These are phyloP conservation scores for Suillus variegatus DNA, from an alignment of 768 basidiomycete species.

Conservation along the genomic window DNA sequence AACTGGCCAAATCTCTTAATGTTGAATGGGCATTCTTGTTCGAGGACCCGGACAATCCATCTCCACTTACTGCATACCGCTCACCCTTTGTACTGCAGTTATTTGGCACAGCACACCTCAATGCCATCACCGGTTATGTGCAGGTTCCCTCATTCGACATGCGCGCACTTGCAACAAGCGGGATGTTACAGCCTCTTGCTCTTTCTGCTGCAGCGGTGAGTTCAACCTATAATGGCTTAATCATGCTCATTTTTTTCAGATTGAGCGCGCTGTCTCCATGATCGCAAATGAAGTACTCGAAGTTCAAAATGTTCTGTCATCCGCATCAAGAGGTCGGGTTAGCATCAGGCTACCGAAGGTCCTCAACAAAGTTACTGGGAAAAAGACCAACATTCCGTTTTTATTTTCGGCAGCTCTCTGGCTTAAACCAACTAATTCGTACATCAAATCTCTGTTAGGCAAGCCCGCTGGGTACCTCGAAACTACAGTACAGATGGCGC, in stretches of 20 bases:
- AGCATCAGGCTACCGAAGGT: conserved; percentile 1
- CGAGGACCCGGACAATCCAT: neutral
- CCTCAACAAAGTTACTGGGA: conserved; percentile 3
- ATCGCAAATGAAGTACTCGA: neutral
- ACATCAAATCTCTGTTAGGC: neutral
- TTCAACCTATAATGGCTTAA: no score
- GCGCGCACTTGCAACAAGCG: conserved; percentile 7
- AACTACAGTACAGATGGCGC: neutral
- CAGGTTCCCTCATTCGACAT: conserved; percentile 38
- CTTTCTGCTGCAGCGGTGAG: neutral
- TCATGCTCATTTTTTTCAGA: neutral
- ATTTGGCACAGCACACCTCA: neutral
- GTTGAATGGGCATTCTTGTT: neutral
- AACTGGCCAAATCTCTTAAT: no score
- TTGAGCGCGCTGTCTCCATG: neutral
- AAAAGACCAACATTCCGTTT: neutral
- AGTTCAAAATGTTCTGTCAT: neutral
- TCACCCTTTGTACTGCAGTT: neutral
- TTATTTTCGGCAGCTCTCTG: neutral
- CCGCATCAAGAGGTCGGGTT: neutral
- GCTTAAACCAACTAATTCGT: neutral
- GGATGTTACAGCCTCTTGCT: neutral
- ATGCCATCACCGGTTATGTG: neutral
- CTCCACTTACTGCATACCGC: neutral
- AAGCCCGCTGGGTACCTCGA: neutral